Evolutionary conservation across 2,329 filamentous ascomycete species (phyloP), one percentile per base, ranked within the genome.

Genomic region (Xylaria polymorpha): DNA sequence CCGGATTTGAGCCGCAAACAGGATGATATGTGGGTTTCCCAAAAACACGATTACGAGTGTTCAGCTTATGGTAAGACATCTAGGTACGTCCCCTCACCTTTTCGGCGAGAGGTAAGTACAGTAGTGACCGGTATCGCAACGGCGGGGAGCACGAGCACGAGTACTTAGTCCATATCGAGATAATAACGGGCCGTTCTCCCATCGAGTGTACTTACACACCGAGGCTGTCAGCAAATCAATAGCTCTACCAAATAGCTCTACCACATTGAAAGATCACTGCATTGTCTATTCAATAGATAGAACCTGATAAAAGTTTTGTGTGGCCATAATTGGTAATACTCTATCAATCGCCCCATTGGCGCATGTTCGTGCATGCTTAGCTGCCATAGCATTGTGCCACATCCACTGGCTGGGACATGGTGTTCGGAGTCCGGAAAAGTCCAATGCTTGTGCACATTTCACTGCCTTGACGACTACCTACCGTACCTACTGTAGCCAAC

Each of bases 341-440:
- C 37, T 56, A 48, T 46, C 8, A 44, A 35, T 44, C 39, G 43
- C 35, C 48, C 51, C 20, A 60, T 57, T 58, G 25, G 37, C 18
- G 46, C 22, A 29, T 50, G 46, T 20, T 50, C 12, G 20, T 29
- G 25, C 25, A 29, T 29, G 25, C 60, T 35, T 44, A n/a, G 59
- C 39, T 35, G 22, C 53, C 37, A 32, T 37, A 20, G 15, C 35
- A 43, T 25, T 35, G 25, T 48, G 37, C 56, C 10, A 32, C 22
- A 48, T 41, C 43, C 61, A 37, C 41, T 37, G 59, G 51, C 8
- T 32, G 37, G 39, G 25, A 22, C 63, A 60, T 55, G 59, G 41
- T 43, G 61, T 65, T 68, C 68, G 68, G 64, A 65, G 65, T 67
- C 68, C 68, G 68, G 62, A 57, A 32, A 32, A n/a, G 35, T 32